A percentile compares a stretch with the other conserved stretches of the same genome.
These are phyloP conservation scores for Plasmodium blacklocki DNA, from an alignment of 169 alveolate genomes.

Conservation along the genomic window DNA sequence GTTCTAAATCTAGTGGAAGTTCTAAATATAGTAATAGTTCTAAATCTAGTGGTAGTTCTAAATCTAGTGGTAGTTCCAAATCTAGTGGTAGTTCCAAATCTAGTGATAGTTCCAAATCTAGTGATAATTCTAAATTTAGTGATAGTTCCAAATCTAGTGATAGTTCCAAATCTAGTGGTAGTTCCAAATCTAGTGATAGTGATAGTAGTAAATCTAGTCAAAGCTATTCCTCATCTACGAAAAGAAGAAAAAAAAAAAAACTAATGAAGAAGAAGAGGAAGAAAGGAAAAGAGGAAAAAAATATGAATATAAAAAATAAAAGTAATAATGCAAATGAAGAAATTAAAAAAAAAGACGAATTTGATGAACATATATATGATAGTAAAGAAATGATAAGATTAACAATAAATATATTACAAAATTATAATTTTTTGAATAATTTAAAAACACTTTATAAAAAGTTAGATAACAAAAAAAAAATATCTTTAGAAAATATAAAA, in stretches of 20 bases:
- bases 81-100: neutral
- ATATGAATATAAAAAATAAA: neutral
- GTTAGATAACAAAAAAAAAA: slow-evolving; percentile 74
- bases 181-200: slow-evolving; percentile 9
- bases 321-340: neutral
- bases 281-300: neutral
- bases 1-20: neutral
- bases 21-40: neutral
- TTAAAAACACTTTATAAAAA: slow-evolving; percentile 69
- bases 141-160: neutral
- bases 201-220: slow-evolving; percentile 3
- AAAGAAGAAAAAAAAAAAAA: slow-evolving; percentile 1
- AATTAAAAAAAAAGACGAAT: slow-evolving; percentile 5
- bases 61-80: neutral
- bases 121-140: neutral
- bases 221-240: neutral
- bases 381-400: slow-evolving; percentile 76
- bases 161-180: slow-evolving; percentile 1
- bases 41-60: neutral
- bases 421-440: slow-evolving; percentile 70
- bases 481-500: slow-evolving; percentile 70
- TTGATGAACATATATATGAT: slow-evolving; percentile 70
- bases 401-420: slow-evolving; percentile 64
- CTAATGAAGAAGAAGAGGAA: neutral
- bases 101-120: slow-evolving; percentile 3